phyloP scores from a whole-genome alignment of 352 stramenopile genomes.

The Globisporangium acanthophoron region DNA sequence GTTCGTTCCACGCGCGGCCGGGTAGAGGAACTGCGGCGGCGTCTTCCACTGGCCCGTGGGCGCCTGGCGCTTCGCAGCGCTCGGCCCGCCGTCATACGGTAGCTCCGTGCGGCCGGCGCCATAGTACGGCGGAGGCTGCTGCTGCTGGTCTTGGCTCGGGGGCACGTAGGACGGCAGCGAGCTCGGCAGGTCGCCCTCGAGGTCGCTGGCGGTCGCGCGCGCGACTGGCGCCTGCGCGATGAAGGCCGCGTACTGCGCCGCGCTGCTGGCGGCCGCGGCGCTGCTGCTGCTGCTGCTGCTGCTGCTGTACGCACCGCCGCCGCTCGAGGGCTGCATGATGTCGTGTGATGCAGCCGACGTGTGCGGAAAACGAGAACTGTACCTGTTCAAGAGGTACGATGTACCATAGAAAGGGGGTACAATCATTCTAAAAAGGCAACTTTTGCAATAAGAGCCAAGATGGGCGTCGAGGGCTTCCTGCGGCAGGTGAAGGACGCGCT shows the following conservation, averaged over 20 bases:
- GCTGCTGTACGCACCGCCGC: constrained; percentile 11
- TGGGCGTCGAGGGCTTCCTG: constrained; percentile 70
- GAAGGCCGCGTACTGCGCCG: constrained; percentile 12
- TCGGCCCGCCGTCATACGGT: constrained; percentile 13
- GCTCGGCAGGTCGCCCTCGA: constrained; percentile 57
- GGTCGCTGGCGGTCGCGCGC: constrained; percentile 8
- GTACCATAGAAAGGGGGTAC: neutral
- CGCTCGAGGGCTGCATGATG: constrained; percentile 16
- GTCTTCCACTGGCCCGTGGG: constrained; percentile 60
- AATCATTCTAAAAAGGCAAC: neutral
- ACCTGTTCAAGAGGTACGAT: no score
- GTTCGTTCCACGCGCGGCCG: neutral
- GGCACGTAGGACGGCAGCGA: constrained; percentile 78
- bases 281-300: constrained; percentile 6
- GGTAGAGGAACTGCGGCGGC: constrained; percentile 50
- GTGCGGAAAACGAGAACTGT: neutral
- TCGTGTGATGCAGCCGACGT: neutral
- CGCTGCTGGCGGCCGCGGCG: constrained; percentile 3
- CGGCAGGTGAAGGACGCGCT: constrained; percentile 51
- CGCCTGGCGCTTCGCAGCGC: constrained; percentile 35
- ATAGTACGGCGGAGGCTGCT: constrained; percentile 26
- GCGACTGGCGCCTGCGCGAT: constrained; percentile 2
- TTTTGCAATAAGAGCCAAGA: neutral
- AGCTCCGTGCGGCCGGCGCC: constrained; percentile 7
- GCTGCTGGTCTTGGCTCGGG: constrained; percentile 13